Conservation (phyloP, 2,329 filamentous ascomycete species). For the Ophiosphaerella herpotricha region DNA sequence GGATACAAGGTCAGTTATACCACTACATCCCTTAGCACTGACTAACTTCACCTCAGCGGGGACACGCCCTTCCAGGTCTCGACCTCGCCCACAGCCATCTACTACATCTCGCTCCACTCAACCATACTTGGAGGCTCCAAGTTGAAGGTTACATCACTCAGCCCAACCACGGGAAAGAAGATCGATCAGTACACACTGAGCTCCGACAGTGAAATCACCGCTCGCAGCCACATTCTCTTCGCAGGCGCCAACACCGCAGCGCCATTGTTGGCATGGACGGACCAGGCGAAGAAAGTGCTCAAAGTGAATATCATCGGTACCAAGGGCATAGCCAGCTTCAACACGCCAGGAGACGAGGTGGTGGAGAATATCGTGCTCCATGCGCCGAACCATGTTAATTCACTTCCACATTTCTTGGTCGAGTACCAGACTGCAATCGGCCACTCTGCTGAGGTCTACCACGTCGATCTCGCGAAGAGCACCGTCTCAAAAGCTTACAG, state of each 20-base stretch:
- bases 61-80: constrained; percentile 77
- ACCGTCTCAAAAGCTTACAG: constrained; percentile 78
- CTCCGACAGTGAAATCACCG: constrained; percentile 73
- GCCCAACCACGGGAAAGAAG: constrained; percentile 73
- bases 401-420: constrained; percentile 81
- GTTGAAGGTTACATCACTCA: constrained; percentile 75
- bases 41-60: constrained; percentile 53
- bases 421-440: constrained; percentile 72
- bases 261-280: constrained; percentile 76
- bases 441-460: constrained; percentile 85
- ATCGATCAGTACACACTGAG: constrained; percentile 72
- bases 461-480: constrained; percentile 73
- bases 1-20: constrained; percentile 57
- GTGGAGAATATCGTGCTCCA: constrained; percentile 67
- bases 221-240: constrained; percentile 68
- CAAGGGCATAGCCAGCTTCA: constrained; percentile 51
- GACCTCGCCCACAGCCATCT: constrained; percentile 70
- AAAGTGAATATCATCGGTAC: constrained; percentile 71
- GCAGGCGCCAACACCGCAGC: constrained; percentile 77
- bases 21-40: neutral
- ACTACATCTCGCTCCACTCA: constrained; percentile 75
- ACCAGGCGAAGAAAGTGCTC: constrained; percentile 64
- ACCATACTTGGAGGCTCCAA: constrained; percentile 69
- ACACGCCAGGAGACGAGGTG: constrained; percentile 46
- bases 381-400: constrained; percentile 72